phyloP scores from a whole-genome alignment of 208 protist genomes.

The Trypanosoma avium region DNA sequence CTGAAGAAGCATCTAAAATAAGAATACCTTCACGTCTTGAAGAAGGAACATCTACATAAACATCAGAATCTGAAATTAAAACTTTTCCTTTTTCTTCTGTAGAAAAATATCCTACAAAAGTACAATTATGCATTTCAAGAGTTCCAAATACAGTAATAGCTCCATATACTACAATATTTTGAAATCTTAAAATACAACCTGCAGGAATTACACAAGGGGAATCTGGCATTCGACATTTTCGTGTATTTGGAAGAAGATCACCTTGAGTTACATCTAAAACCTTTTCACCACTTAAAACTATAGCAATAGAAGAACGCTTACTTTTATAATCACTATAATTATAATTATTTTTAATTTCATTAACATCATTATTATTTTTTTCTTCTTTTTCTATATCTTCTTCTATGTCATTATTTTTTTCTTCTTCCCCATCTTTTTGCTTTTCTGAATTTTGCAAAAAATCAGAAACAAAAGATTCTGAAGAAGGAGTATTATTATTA shows the following conservation, averaged over 20 bases:
- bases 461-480: too few relatives aligned
- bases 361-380: too few relatives aligned
- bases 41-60: conserved; percentile 40
- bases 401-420: not conserved
- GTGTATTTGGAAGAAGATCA: conserved; percentile 13
- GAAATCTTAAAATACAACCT: conserved; percentile 42
- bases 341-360: too few relatives aligned
- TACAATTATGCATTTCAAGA: conserved; percentile 55
- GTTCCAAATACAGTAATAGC: conserved; percentile 54
- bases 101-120: conserved; percentile 49
- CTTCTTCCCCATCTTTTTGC: not conserved
- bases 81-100: conserved; percentile 48
- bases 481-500: too few relatives aligned
- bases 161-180: conserved; percentile 50
- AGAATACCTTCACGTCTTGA: conserved; percentile 52
- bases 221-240: not conserved
- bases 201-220: conserved; percentile 34
- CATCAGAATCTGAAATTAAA: conserved; percentile 26
- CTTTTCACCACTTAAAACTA: conserved; percentile 5
- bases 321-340: not conserved
- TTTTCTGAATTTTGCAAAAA: too few relatives aligned
- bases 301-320: not conserved
- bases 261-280: not conserved
- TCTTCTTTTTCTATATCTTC: not conserved
- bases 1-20: conserved; percentile 49